Base-by-base conservation (phyloP, 2,329 filamentous ascomycete species). In the Diaporthe citri region DNA sequence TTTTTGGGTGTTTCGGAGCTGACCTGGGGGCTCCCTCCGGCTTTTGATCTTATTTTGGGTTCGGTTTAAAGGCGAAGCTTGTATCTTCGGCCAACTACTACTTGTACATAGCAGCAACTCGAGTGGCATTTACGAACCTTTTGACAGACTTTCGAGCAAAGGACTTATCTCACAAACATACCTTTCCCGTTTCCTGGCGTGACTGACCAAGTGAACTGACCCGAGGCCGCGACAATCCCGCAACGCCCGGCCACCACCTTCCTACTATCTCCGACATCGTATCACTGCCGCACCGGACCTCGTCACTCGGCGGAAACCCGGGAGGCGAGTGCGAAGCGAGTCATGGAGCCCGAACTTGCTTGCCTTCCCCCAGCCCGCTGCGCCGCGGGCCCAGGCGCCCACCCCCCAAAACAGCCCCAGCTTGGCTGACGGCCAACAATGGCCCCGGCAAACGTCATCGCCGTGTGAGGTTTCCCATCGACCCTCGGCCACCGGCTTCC, bases 1-100 rank as follows among this genome's bases (percentile, higher is more conserved):
- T 69, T 64, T 69, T 41, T 52, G 62, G 62, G 64, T 69, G 64
- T 69, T 69, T 69, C 48, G 64, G 64, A 69, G 64, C 64, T 55
- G 48, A 55, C 34, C 55, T 55, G 64, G 46, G 46, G 46, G 22
- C 48, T 39, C 34, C 43, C 46, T 52, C 64, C 46, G 48, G 64
- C 64, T 69, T 55, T 55, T 69, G 46, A 39, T 55, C 64, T 52
- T 55, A 28, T 55, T 55, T 69, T 48, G 60, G 48, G 64, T 41
- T 69, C 22, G 48, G 36, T 55, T 67, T 41, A 8, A 36, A 36
- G 64, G 64, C 48, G 48, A 69, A 41, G 48, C 34, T 55, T 69
- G 64, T 52, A 13, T 55, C 48, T 55, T 52, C 34, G 34, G 48
- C 64, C 64, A 28, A 41, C 31, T 28, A 55, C 34, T 55, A 60